Percentiles rank a stretch among this genome's conserved stretches.
phyloP scores from a whole-genome alignment of 2,329 filamentous ascomycete genomes.

The Chrysoporthe cubensis region DNA sequence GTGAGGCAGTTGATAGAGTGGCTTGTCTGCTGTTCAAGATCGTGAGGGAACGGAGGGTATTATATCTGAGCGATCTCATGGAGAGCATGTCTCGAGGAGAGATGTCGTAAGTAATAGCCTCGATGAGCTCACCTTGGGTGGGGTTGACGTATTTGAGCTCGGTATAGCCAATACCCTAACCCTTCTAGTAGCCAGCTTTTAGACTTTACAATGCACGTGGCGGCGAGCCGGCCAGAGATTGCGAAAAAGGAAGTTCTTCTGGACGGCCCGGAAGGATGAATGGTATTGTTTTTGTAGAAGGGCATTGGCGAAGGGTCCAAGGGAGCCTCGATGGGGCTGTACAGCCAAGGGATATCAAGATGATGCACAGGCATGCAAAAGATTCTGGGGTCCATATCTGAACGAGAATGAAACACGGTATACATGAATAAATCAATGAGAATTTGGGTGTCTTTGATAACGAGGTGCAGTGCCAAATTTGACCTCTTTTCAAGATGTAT shows the following conservation, averaged over 20 bases:
- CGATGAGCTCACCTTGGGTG: constrained; percentile 14
- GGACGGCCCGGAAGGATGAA: no score
- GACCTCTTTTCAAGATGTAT: no score
- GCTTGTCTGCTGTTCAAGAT: neutral
- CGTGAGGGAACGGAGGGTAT: neutral
- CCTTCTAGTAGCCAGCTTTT: neutral
- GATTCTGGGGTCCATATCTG: no score
- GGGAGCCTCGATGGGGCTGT: no score
- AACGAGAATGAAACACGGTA: no score
- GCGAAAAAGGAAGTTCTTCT: neutral
- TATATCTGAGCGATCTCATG: neutral
- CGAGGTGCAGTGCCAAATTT: no score
- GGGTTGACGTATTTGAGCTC: constrained; percentile 6
- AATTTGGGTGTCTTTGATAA: no score
- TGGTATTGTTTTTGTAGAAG: no score
- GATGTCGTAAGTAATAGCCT: constrained; percentile 17
- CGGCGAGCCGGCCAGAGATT: neutral
- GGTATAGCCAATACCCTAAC: neutral
- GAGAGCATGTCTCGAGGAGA: constrained; percentile 16
- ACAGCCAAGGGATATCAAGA: no score
- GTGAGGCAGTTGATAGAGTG: neutral
- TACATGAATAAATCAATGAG: no score
- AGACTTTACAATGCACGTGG: neutral
- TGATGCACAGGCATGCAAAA: no score
- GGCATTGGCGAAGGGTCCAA: no score